Base-by-base conservation (phyloP, 352 stramenopile genomes). In the Peronospora tabacina region DNA sequence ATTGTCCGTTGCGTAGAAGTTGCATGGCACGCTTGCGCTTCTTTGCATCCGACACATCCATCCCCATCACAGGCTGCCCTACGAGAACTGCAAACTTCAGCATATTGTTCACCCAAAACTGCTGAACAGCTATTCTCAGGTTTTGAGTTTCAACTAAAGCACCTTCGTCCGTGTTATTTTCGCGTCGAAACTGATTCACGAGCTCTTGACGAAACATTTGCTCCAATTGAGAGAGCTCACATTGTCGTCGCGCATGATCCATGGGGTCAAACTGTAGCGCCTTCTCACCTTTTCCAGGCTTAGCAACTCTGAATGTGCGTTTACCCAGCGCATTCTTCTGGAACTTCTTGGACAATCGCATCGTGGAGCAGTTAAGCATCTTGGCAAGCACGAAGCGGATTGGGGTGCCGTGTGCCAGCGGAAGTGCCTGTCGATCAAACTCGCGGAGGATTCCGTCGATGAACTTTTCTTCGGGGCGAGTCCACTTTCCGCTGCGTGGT, bases 341-440 rank as follows among this genome's bases (percentile, higher is more conserved):
- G 50, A 93, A 93, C 59, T 93, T 93, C 57, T 93, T 93, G 12
- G 82, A 93, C 24, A 93, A 57, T 17, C 82, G 68, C 82, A 93
- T 93, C n/a, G 82, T 88, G 43, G 79, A 90, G 58, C 82, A 93
- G 57, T 93, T 93, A 43, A 93, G 82, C 55, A 93, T 66, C 61
- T 84, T 89, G 28, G 82, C 79, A 10, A 93, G 65, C 52, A 89
- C 79, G 15, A 93, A 63, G 1, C 82, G 82, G 52, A 93, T 82
- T 33, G 82, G 82, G 16, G 82, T 93, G 52, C 82, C 82, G 49
- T 93, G 84, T 7, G 79, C 81, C 16, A 93, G 68, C 16, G 82
- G 79, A 24, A 93, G 67, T 22, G 68, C 70, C 52, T 71, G 77
- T 29, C 78, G 71, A 52, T 90, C 77, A 41, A 93, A 93, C 62